Conservation (phyloP, 2,329 filamentous ascomycete genomes). For the Chalaropsis thielavioides region DNA sequence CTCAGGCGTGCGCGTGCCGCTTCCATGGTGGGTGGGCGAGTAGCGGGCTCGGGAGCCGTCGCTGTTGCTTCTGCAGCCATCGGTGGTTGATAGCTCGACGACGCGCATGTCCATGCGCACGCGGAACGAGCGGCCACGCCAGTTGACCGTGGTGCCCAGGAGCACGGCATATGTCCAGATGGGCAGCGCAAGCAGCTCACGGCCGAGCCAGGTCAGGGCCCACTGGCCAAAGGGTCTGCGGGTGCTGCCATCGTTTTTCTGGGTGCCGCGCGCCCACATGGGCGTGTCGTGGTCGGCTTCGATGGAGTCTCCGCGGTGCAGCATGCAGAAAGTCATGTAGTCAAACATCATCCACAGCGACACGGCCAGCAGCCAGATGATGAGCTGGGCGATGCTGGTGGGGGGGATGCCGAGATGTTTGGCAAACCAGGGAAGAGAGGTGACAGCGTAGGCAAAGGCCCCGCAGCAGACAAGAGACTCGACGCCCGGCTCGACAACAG, state of each 20-base stretch:
- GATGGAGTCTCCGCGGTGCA: conserved; percentile 61
- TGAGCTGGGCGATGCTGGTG: conserved; percentile 52
- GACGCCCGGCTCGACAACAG: conserved; percentile 81
- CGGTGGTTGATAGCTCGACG: conserved; percentile 27
- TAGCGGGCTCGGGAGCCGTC: neutral
- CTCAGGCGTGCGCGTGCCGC: conserved; percentile 17
- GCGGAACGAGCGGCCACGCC: conserved; percentile 70
- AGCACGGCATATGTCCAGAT: conserved; percentile 85
- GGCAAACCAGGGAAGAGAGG: conserved; percentile 53
- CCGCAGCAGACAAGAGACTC: conserved; percentile 74
- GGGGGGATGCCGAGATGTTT: conserved; percentile 37
- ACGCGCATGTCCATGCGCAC: conserved; percentile 79
- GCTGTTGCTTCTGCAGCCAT: neutral
- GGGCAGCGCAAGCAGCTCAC: conserved; percentile 69
- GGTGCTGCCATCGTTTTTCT: conserved; percentile 27
- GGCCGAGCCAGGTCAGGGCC: conserved; percentile 68
- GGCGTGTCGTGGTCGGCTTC: conserved; percentile 61
- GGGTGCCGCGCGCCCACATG: conserved; percentile 46
- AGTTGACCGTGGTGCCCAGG: conserved; percentile 73
- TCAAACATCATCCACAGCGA: conserved; percentile 61
- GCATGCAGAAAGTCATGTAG: conserved; percentile 53
- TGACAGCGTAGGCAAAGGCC: conserved; percentile 66
- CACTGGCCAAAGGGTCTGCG: conserved; percentile 52
- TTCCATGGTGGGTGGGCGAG: neutral
- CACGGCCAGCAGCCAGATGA: conserved; percentile 53